These are phyloP conservation scores for Hymenoscyphus fraxineus DNA, from an alignment of 2,329 filamentous ascomycete species.

Conservation along the genomic window DNA sequence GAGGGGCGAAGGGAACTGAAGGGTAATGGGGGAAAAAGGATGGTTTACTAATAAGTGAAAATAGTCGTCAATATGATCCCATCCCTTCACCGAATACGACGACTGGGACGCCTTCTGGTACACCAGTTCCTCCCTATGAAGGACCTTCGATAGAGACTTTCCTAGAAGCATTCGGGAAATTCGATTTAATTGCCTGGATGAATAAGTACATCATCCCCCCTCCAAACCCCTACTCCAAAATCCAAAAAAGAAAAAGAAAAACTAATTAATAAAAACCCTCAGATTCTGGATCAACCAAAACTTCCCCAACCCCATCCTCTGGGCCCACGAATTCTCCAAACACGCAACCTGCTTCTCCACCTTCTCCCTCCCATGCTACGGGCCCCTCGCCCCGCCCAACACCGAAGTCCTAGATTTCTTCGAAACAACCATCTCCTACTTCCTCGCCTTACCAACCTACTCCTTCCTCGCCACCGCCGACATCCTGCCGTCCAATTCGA, in stretches of 20 bases:
- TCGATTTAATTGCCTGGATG: constrained; percentile 62
- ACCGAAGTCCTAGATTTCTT: constrained; percentile 62
- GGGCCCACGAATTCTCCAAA: constrained; percentile 66
- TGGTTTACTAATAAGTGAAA: not conserved
- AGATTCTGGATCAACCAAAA: constrained; percentile 56
- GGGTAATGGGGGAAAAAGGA: too few relatives aligned
- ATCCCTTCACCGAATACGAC: constrained; percentile 60
- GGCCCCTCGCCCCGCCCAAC: constrained; percentile 51
- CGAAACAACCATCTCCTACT: constrained; percentile 56
- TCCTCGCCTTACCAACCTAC: constrained; percentile 56
- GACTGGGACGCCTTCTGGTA: constrained; percentile 49
- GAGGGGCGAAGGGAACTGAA: not conserved
- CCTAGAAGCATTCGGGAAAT: constrained; percentile 53
- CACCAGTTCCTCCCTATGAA: constrained; percentile 53
- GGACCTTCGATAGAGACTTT: constrained; percentile 57
- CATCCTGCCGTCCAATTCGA: constrained; percentile 57
- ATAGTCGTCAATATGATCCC: constrained; percentile 60
- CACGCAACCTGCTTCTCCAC: constrained; percentile 65
- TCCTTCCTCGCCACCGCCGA: constrained; percentile 52
- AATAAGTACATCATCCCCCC: constrained; percentile 42
- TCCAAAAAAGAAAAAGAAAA: not conserved
- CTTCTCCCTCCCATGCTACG: constrained; percentile 63
- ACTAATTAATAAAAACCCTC: not conserved
- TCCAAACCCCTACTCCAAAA: not conserved
- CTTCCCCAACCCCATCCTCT: constrained; percentile 56